Conservation (phyloP, 352 stramenopile genomes). For the Phytophthora meadii region DNA sequence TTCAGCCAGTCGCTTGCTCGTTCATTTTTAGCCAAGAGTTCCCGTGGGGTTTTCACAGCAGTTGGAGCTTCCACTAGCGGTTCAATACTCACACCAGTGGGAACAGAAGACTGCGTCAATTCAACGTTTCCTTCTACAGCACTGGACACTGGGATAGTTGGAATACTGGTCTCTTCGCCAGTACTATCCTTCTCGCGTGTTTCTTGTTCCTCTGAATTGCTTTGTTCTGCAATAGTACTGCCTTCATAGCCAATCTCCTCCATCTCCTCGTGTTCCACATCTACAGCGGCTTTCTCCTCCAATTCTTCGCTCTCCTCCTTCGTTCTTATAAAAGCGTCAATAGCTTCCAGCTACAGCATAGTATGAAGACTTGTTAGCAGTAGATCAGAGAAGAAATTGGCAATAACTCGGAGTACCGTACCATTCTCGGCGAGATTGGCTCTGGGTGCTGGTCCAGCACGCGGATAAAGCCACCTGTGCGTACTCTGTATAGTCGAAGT, state of each 20-base stretch:
- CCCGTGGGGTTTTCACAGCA: conserved; percentile 25
- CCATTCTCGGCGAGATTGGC: conserved; percentile 61
- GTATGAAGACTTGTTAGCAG: conserved; percentile 19
- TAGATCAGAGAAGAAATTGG: conserved; percentile 1
- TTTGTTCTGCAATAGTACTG: conserved; percentile 10
- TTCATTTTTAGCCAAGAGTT: conserved; percentile 33
- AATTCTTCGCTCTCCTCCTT: conserved; percentile 3
- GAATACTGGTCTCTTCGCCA: not conserved
- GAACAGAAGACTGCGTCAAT: conserved; percentile 11
- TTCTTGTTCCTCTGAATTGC: not conserved
- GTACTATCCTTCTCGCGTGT: not conserved
- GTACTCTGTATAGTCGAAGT: conserved; percentile 52
- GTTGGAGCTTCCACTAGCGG: conserved; percentile 20
- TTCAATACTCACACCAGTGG: not conserved
- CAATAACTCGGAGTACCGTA: conserved; percentile 16
- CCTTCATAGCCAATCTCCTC: not conserved
- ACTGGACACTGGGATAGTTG: not conserved
- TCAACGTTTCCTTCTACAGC: conserved; percentile 4
- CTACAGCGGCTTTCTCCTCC: conserved; percentile 19
- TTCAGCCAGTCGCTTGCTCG: conserved; percentile 36
- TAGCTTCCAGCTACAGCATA: conserved; percentile 42
- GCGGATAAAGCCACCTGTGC: conserved; percentile 57
- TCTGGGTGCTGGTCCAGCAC: conserved; percentile 65
- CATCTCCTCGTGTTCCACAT: conserved; percentile 5
- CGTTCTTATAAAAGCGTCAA: conserved; percentile 43